Conservation (phyloP, 73 alveolate species). For the Paramecium caudatum region DNA sequence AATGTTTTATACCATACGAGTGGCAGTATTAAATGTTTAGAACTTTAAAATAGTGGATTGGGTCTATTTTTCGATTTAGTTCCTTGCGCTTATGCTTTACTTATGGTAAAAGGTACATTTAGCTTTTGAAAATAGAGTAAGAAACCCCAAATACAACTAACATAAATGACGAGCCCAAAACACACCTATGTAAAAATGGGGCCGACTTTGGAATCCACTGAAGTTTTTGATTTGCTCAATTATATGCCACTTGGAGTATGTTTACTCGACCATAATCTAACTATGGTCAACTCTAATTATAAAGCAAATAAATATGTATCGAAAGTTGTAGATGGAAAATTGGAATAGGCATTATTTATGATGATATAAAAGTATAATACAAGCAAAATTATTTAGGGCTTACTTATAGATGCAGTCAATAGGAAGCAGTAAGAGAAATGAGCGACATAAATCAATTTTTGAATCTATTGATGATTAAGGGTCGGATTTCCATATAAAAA, state of each 20-base stretch:
- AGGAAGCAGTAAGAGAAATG: neutral
- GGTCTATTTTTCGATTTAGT: neutral
- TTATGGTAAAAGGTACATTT: constrained; percentile 1
- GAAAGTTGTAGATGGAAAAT: neutral
- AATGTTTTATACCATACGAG: neutral
- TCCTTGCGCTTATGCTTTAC: neutral
- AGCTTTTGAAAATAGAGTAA: neutral
- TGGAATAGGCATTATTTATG: neutral
- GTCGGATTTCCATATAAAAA: constrained; percentile 19
- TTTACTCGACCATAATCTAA: neutral
- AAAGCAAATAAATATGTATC: constrained; percentile 14
- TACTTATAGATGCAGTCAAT: neutral
- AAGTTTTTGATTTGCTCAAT: neutral
- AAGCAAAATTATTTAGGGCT: neutral
- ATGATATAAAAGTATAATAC: constrained; percentile 8
- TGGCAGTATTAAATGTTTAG: neutral
- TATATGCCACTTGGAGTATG: constrained; percentile 9
- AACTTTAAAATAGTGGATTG: constrained; percentile 11
- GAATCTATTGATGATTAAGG: constrained; percentile 41
- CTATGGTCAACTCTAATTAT: neutral
- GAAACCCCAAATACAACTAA: neutral
- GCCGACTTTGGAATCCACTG: neutral
- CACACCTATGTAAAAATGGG: constrained; percentile 24
- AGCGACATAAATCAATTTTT: constrained; percentile 26
- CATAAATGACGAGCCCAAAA: neutral